These are phyloP conservation scores for Zygoascus meyerae DNA, from an alignment of 1,139 yeast genomes.

Conservation along the genomic window DNA sequence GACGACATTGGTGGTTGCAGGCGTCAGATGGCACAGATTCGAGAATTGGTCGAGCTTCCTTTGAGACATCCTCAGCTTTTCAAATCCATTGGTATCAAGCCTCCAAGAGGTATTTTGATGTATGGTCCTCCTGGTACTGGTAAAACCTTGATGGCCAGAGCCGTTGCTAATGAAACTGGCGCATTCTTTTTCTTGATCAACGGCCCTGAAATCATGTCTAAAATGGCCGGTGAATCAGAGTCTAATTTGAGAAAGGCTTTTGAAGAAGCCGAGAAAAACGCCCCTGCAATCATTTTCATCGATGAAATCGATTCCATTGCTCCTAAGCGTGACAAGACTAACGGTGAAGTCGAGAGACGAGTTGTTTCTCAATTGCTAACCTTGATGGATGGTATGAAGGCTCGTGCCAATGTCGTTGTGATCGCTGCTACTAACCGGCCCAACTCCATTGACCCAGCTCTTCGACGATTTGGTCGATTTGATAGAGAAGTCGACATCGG, in stretches of 20 bases:
- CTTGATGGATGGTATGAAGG: constrained; percentile 99
- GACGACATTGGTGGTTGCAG: constrained; percentile 99
- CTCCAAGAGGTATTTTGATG: constrained; percentile 95
- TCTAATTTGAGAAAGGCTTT: constrained; percentile 95
- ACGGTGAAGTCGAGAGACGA: constrained; percentile 98
- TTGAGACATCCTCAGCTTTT: constrained; percentile 95
- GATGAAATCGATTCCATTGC: constrained; percentile 99
- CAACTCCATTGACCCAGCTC: constrained; percentile 96
- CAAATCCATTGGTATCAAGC: constrained; percentile 95
- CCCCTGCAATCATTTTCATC: constrained; percentile 94
- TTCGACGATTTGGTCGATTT: constrained; percentile 97
- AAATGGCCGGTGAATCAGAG: constrained; percentile 99
- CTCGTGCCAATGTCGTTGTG: constrained; percentile 93
- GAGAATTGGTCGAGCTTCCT: constrained; percentile 95
- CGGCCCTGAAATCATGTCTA: constrained; percentile 99
- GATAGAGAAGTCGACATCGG: constrained; percentile 99
- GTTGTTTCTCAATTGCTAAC: constrained; percentile 96
- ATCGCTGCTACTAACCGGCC: constrained; percentile 97
- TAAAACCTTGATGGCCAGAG: constrained; percentile 98
- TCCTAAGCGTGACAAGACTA: constrained; percentile 99
- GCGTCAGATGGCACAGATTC: constrained; percentile 97
- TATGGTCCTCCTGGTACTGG: constrained; percentile 99
- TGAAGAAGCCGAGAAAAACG: constrained; percentile 98
- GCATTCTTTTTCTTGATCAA: constrained; percentile 96
- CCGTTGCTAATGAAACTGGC: constrained; percentile 98